Base-by-base conservation (phyloP, 2,329 filamentous ascomycete genomes). In the Lecanoromycetidae sp. region DNA sequence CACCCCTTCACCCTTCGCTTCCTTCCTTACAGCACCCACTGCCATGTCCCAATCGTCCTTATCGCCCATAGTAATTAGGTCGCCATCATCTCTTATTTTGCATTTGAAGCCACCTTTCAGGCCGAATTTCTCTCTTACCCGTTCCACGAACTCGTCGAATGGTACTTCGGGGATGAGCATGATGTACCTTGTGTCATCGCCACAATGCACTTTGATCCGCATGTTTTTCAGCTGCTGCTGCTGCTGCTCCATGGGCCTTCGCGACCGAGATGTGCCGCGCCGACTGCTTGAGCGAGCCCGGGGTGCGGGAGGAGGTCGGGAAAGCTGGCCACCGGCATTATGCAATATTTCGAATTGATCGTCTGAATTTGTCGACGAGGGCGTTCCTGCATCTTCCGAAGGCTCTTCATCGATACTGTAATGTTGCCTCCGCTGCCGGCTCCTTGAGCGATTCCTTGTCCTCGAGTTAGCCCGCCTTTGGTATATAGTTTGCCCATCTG, bases 21-120 rank as follows among this genome's bases (percentile, higher is more conserved):
- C 82, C 63, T 77, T 84, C 66, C 72, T 77, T 39, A 84, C 87
- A 50, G 70, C 68, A 62, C 77, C 75, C 45, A 96, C 73, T 23
- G 86, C 80, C 79, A 95, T 84, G 42, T 96, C 88, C 53, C 95
- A 67, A 67, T 98, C 91, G 59, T 98, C 91, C 64, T 95, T 86
- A 63, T 98, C 91, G 25, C 84, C 87, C 77, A 98, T 82, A 26
- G 90, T 95, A 60, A 98, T 93, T 84, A 95, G 90, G 60, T 96
- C 90, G 3, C 83, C 84, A 56, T 96, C 91, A 54, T 93, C 87
- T 58, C 76, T 78, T 57, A 88, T 78, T 71, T 91, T 91, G 65
- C 95, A 82, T 72, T 88, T 93, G 69, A 95, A 90, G 48, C 78
- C 77, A 46, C 76, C 71, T 47, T 58, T 57, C 53, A 95, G 71